Conservation (phyloP, 306 rosid species). For the Quercus variabilis region DNA sequence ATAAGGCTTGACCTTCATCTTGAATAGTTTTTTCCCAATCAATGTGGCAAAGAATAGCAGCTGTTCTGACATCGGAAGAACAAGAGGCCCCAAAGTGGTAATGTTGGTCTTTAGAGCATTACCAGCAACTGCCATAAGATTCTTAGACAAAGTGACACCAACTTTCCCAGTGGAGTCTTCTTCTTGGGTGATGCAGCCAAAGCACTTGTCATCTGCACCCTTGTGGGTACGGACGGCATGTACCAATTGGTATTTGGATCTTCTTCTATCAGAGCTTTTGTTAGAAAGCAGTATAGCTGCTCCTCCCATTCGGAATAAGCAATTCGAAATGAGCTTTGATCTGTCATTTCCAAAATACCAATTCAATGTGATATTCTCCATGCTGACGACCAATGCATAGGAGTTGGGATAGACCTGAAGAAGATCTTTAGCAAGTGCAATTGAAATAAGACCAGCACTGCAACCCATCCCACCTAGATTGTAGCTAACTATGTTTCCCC, state of each 20-base stretch:
- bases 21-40: constrained; percentile 62
- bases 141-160: constrained; percentile 83
- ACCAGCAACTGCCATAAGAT: constrained; percentile 89
- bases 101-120: constrained; percentile 86
- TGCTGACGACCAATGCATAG: constrained; percentile 76
- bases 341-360: constrained; percentile 93
- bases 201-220: constrained; percentile 86
- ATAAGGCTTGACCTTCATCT: constrained; percentile 89
- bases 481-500: constrained; percentile 73
- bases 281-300: constrained; percentile 81
- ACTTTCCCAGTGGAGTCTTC: constrained; percentile 67
- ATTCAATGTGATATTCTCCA: constrained; percentile 93
- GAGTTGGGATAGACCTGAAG: constrained; percentile 85
- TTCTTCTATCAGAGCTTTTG: constrained; percentile 65
- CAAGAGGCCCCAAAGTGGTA: constrained; percentile 87
- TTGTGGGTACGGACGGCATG: constrained; percentile 78
- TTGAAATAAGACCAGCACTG: constrained; percentile 86
- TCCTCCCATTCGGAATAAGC: constrained; percentile 89
- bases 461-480: constrained; percentile 96
- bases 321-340: constrained; percentile 82
- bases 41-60: constrained; percentile 73
- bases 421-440: constrained; percentile 86
- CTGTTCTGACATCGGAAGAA: constrained; percentile 84
- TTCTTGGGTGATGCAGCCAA: constrained; percentile 82
- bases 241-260: constrained; percentile 71